Percentiles rank a stretch among this genome's conserved stretches.
These are phyloP conservation scores for Emericellopsis atlantica DNA, from an alignment of 2,329 filamentous ascomycete genomes.

Conservation along the genomic window DNA sequence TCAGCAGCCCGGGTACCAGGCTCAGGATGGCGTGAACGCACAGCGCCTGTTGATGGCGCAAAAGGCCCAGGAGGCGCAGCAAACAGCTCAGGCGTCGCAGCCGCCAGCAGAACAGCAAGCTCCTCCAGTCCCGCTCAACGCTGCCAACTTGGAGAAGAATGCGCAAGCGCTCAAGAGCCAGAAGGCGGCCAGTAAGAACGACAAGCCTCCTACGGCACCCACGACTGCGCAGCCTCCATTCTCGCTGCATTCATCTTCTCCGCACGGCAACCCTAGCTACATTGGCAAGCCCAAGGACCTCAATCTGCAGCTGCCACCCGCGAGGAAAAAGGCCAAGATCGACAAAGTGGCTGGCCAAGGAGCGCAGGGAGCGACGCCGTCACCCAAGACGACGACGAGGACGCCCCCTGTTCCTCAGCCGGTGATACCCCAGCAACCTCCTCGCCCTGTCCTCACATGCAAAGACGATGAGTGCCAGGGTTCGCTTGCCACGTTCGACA, in stretches of 20 bases:
- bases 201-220: constrained; percentile 41
- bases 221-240: constrained; percentile 43
- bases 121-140: constrained; percentile 21
- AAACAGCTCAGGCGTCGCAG: constrained; percentile 9
- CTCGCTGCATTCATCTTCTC: constrained; percentile 37
- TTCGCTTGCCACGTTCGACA: constrained; percentile 34
- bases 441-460: constrained; percentile 34
- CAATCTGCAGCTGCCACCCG: constrained; percentile 40
- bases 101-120: constrained; percentile 11
- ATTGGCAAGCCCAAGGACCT: constrained; percentile 38
- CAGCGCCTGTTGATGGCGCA: constrained; percentile 18
- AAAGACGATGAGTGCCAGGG: constrained; percentile 42
- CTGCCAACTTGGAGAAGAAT: constrained; percentile 39
- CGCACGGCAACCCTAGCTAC: constrained; percentile 46
- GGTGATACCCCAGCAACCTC: constrained; percentile 12
- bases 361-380: constrained; percentile 26
- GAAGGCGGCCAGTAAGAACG: constrained; percentile 26
- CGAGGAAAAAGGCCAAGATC: constrained; percentile 44
- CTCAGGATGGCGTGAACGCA: constrained; percentile 12
- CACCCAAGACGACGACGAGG: constrained; percentile 24
- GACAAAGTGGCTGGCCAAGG: constrained; percentile 3
- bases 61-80: constrained; percentile 16
- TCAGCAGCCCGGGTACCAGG: constrained; percentile 15
- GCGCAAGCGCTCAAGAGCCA: constrained; percentile 28
- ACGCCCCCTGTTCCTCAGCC: constrained; percentile 5